Conservation (phyloP, 1,139 yeast species). For the Diutina mesorugosa region DNA sequence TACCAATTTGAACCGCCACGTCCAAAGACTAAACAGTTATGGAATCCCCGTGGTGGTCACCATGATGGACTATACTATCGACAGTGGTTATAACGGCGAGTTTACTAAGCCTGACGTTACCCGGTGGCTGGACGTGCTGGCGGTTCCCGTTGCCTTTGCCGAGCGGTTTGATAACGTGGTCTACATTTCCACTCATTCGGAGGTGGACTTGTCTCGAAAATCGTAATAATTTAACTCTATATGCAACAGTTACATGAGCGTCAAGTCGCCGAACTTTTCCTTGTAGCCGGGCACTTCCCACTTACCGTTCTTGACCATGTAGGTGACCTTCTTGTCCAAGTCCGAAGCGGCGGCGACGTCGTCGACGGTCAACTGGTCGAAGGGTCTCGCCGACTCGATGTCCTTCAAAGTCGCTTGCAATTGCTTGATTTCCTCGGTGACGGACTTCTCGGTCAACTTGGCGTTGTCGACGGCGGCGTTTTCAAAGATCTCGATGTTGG, state of each 20-base stretch:
- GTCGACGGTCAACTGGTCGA: constrained; percentile 90
- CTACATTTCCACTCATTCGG: not conserved
- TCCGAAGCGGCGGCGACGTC: constrained; percentile 95
- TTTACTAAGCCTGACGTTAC: not conserved
- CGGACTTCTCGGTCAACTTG: constrained; percentile 81
- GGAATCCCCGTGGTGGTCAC: not conserved
- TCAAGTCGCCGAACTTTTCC: constrained; percentile 93
- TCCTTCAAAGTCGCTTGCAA: constrained; percentile 81
- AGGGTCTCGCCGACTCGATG: constrained; percentile 95
- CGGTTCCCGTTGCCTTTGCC: not conserved
- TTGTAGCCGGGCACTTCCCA: constrained; percentile 98
- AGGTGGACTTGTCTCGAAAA: not conserved
- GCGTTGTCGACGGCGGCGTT: constrained; percentile 95
- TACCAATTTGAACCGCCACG: not conserved
- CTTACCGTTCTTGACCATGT: constrained; percentile 93
- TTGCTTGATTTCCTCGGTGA: constrained; percentile 72
- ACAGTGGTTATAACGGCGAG: not conserved
- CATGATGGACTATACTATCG: not conserved
- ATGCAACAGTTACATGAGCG: constrained; percentile 56
- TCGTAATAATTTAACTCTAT: not conserved
- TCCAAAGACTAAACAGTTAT: not conserved
- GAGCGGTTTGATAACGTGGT: not conserved
- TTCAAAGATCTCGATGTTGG: constrained; percentile 88
- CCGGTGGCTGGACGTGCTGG: not conserved
- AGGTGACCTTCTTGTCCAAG: constrained; percentile 88